These are phyloP conservation scores for Adansonia madagascariensis DNA, from an alignment of 441 rosid species.

Conservation along the genomic window DNA sequence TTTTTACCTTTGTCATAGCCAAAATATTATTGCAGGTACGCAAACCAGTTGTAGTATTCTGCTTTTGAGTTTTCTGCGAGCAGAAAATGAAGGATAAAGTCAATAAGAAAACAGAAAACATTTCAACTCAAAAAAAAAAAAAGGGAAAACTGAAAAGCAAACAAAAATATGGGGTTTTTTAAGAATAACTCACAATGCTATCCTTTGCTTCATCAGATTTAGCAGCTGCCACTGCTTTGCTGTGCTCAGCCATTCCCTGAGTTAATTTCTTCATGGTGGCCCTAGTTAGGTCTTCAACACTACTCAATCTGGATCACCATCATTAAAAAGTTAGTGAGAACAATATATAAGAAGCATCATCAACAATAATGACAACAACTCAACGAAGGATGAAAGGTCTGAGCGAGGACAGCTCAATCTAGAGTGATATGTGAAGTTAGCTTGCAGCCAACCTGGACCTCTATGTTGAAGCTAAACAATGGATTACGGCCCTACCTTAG, in stretches of 20 bases:
- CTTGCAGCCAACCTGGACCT: background rate
- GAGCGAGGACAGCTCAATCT: background rate
- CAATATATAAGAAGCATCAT: background rate
- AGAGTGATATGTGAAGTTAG: background rate
- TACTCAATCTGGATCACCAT: conserved; percentile 59
- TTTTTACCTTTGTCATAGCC: conserved; percentile 89
- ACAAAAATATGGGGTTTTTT: background rate
- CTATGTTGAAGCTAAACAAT: background rate
- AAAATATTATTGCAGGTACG: conserved; percentile 95
- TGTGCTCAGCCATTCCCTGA: conserved; percentile 93
- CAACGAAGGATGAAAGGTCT: background rate
- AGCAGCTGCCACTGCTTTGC: conserved; percentile 92
- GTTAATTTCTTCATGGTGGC: conserved; percentile 91
- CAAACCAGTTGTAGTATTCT: conserved; percentile 81
- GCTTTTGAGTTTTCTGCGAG: conserved; percentile 81
- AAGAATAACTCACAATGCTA: conserved; percentile 59
- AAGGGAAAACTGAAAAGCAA: background rate
- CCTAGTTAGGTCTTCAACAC: conserved; percentile 87
- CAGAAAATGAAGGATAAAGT: conserved; percentile 16
- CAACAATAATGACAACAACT: background rate
- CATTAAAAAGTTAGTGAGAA: background rate
- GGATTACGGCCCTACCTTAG: background rate
- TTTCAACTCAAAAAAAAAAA: no score
- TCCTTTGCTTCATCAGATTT: conserved; percentile 91
- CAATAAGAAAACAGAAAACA: conserved; percentile 10